Evolutionary conservation across 202 grass and related monocot genomes (phyloP), one percentile per base, ranked within the genome.

Genomic region (Schoenoplectus triqueter): DNA sequence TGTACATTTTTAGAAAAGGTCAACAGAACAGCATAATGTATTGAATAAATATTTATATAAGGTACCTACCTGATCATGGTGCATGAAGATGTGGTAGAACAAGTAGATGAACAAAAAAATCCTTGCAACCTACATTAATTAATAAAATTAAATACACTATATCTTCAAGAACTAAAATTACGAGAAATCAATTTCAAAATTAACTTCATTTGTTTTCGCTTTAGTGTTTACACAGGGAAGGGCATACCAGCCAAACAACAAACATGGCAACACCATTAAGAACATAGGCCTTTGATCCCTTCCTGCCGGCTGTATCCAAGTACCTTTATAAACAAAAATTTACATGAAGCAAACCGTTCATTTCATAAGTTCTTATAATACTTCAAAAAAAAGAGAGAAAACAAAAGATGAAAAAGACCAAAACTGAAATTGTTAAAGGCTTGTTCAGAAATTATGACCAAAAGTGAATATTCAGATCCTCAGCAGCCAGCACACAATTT

Each of bases 41-140:
- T 74, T 20, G 19, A 20, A 39, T 68, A 85, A 46, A 46, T 19
- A 11, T 77, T 77, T 18, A 51, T 18, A 83, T 64, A 45, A 76
- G 21, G 56, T 88, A 99, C 96, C 96, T 99, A 31, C 96, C 96
- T 99, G 96, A 83, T 89, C 80, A 69, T 92, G 95, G 85, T 96
- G 92, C 54, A 92, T 64, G 82, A 94, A 92, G 81, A 92, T 92
- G 86, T 96, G 90, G 60, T 93, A 96, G 88, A 99, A 99, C 63
- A 96, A 62, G 6, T 99, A 96, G 13, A 99, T 81, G 74, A 99
- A 99, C 80, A 99, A 86, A 79, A 96, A 70, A 94, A 99, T 94
- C 90, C 96, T 94, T 85, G 90, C 91, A 50, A 90, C 93, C 96
- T 99, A 83, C 85, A 91, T 60, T 47, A 87, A 81, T 67, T 31